phyloP scores from a whole-genome alignment of 2,329 filamentous ascomycete species.

The Colletotrichum eremochloae region DNA sequence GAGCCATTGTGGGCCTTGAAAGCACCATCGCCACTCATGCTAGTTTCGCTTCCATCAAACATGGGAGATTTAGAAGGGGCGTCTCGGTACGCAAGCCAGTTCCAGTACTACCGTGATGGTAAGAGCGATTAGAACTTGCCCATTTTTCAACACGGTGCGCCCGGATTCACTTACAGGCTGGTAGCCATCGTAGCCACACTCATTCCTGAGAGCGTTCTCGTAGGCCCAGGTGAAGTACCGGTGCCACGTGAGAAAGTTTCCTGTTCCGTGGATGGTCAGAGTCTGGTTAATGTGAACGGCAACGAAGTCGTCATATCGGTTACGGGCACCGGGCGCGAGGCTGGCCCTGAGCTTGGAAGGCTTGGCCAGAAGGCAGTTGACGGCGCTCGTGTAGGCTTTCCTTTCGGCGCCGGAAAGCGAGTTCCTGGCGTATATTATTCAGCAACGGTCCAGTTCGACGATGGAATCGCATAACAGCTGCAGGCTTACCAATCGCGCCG shows the following conservation, averaged over 20 bases:
- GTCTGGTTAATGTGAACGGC: conserved; percentile 39
- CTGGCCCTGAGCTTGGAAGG: conserved; percentile 21
- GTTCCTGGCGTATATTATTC: conserved; percentile 36
- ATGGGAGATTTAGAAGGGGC: conserved; percentile 51
- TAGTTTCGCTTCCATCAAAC: conserved; percentile 56
- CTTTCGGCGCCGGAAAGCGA: conserved; percentile 43
- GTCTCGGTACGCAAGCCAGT: conserved; percentile 48
- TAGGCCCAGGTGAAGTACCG: conserved; percentile 35
- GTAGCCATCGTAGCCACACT: conserved; percentile 42
- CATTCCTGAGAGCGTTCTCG: conserved; percentile 38
- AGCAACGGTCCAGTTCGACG: background rate
- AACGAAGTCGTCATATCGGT: conserved; percentile 42
- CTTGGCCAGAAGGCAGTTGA: conserved; percentile 34
- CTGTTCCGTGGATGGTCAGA: conserved; percentile 30
- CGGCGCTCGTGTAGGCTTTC: conserved; percentile 40
- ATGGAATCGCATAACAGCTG: no score
- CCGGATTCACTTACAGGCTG: conserved; percentile 28
- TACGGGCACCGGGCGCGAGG: conserved; percentile 41
- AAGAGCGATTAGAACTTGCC: background rate
- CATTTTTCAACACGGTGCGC: background rate
- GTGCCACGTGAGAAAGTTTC: conserved; percentile 42
- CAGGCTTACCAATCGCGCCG: conserved; percentile 16
- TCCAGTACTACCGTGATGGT: conserved; percentile 49
- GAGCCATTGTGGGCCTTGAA: conserved; percentile 49
- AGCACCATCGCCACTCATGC: conserved; percentile 55